Conservation (phyloP, 2,329 filamentous ascomycete genomes). For the Sclerotinia minor region DNA sequence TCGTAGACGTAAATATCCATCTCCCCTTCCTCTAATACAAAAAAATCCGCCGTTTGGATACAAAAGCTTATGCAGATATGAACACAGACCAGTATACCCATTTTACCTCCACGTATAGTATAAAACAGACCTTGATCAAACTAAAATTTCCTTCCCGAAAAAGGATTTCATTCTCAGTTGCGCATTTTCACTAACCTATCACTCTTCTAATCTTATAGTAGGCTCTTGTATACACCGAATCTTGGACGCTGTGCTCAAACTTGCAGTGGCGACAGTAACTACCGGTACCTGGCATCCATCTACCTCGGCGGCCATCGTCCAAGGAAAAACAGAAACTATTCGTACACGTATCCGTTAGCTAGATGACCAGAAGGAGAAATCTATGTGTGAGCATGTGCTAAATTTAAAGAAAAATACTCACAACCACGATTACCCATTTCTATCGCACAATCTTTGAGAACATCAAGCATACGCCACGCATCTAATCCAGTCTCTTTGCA, state of each 20-base stretch:
- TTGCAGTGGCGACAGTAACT: not conserved
- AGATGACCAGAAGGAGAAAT: not conserved
- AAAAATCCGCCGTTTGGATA: not conserved
- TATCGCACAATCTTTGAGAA: not conserved
- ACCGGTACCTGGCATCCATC: not conserved
- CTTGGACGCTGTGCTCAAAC: not conserved
- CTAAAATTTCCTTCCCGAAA: not conserved
- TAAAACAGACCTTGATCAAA: not conserved
- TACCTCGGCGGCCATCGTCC: not conserved
- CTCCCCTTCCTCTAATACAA: not conserved
- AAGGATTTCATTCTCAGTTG: not conserved
- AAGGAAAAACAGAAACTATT: not conserved
- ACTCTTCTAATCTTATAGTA: not conserved
- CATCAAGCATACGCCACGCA: not conserved
- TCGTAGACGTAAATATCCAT: not conserved
- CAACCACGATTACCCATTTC: not conserved
- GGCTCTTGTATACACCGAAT: not conserved
- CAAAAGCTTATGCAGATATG: not conserved
- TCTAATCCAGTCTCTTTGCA: not conserved
- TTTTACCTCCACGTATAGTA: not conserved
- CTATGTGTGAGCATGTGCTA: not conserved
- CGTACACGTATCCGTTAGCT: not conserved
- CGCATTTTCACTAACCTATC: not conserved
- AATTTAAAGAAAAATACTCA: not conserved
- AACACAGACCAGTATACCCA: not conserved